Base-by-base conservation (phyloP, 495 filamentous ascomycete species). In the Neurospora pannonica region DNA sequence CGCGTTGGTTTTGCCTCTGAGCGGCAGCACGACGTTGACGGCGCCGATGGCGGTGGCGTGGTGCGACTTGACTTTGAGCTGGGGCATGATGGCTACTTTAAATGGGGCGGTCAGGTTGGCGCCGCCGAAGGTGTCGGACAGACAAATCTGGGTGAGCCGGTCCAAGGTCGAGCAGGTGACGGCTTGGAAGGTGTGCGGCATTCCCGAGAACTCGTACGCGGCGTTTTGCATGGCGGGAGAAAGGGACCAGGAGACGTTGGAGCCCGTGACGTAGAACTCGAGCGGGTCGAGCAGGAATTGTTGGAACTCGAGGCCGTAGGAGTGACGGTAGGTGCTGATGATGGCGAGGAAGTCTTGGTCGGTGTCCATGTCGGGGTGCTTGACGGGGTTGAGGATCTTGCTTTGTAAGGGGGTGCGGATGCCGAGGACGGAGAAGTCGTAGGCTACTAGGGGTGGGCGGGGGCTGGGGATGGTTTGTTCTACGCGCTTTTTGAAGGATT, bases 201-300 rank as follows among this genome's bases (percentile, higher is more conserved):
- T 89, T 34, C 91, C 91, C 70, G 89, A 91, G 48, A 89, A 88
- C 69, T 88, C 84, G 79, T 91, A 91, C 15, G 92, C 93, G 4
- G 92, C 92, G 74, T 88, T 91, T 78, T 94, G 91, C 92, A 95
- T 96, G 0, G 89, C 89, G 0, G 93, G 93, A 0, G 91, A 93
- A 39, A 94, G 83, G 79, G 90, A 93, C 82, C 93, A 93, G 37
- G 89, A 87, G 21, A 94, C 91, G 72, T 87, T 91, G 24, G 89
- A 90, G 4, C 93, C 93, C 36, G 92, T 84, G 42, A 93, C 90
- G 79, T 91, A 94, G 78, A 93, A 94, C 62, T 92, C 85, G 40
- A 94, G 85, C 0, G 92, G 92, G 70, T 91, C 88, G 43, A 91
- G 81, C 7, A 86, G 79, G 71, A 89, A 87, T 37, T 88, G 88